phyloP scores from a whole-genome alignment of 225 moss, liverwort and hornwort genomes.

The Marchantia paleacea region DNA sequence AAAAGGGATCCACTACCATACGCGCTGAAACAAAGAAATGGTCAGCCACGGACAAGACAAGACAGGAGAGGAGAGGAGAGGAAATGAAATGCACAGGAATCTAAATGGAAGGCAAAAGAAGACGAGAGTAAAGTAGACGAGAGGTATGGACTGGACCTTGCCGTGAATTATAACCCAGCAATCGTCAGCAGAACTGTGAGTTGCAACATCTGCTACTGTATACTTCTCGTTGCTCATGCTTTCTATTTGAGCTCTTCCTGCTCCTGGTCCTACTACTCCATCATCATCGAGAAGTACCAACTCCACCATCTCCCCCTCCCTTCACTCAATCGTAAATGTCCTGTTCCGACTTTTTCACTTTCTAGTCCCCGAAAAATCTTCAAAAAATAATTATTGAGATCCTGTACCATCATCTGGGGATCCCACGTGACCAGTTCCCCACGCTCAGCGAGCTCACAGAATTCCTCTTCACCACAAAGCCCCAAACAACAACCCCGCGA shows the following conservation, averaged over 20 bases:
- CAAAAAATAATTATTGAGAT: too few relatives aligned
- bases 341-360: too few relatives aligned
- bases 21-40: background rate
- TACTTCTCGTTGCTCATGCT: background rate
- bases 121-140: background rate
- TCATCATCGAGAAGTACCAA: background rate
- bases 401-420: too few relatives aligned
- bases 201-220: conserved; percentile 12
- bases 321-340: too few relatives aligned
- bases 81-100: background rate
- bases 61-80: too few relatives aligned
- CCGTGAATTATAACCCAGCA: conserved; percentile 28
- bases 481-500: too few relatives aligned
- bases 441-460: too few relatives aligned
- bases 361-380: too few relatives aligned
- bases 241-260: background rate
- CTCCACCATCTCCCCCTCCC: conserved; percentile 3
- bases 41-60: background rate
- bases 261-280: background rate
- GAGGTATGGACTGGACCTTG: conserved; percentile 12
- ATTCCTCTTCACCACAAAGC: too few relatives aligned
- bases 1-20: too few relatives aligned
- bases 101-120: background rate
- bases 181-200: conserved; percentile 21
- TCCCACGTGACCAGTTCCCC: too few relatives aligned